Conservation (phyloP, 2,329 filamentous ascomycete genomes). For the Cladophialophora psammophila region DNA sequence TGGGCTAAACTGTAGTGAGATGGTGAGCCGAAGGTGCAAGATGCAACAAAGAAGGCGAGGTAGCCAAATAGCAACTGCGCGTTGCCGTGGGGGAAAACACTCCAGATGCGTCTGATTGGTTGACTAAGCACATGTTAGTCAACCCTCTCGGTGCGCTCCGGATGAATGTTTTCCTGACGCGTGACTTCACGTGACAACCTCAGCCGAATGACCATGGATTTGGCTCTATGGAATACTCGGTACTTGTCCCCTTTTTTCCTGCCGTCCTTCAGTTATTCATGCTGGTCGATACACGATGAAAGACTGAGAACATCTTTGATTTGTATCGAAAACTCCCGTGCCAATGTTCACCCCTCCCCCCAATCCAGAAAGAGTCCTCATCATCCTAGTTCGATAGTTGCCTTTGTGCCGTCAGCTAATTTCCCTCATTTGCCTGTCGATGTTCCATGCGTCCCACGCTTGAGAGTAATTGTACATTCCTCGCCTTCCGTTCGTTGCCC, state of each 20-base stretch:
- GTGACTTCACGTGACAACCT: neutral
- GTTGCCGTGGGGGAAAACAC: neutral
- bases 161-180: neutral
- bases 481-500: slow-evolving; percentile 6
- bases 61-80: neutral
- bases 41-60: neutral
- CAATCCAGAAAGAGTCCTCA: neutral
- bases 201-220: neutral
- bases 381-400: neutral
- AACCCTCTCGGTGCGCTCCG: neutral
- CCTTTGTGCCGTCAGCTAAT: neutral
- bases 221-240: neutral
- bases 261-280: neutral
- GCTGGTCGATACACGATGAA: neutral
- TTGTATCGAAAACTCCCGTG: neutral
- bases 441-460: neutral
- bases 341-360: neutral
- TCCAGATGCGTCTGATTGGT: neutral
- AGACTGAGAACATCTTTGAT: neutral
- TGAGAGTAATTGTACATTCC: slow-evolving; percentile 7
- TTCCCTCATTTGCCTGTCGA: neutral
- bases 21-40: neutral
- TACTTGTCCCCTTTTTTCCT: neutral
- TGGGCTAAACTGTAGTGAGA: neutral
- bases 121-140: neutral